These are phyloP conservation scores for Sclerotinia subarctica DNA, from an alignment of 2,329 filamentous ascomycete genomes.

Conservation along the genomic window DNA sequence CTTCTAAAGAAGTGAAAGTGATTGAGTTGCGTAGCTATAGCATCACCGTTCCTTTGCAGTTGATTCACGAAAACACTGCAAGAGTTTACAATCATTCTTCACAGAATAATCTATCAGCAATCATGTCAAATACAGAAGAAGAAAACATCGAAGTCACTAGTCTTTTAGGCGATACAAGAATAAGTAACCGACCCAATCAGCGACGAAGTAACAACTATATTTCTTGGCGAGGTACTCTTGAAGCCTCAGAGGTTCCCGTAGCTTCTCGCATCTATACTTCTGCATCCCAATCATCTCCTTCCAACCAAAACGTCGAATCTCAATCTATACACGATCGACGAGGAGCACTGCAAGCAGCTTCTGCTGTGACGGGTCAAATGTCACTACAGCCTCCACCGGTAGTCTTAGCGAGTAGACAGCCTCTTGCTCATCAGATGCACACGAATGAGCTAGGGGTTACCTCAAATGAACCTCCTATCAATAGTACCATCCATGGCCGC, in stretches of 20 bases:
- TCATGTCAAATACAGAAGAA: background rate
- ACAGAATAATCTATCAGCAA: background rate
- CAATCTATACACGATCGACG: background rate
- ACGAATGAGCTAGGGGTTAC: too few species aligned
- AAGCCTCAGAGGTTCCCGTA: background rate
- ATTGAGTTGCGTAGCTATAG: too few species aligned
- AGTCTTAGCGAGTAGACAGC: too few species aligned
- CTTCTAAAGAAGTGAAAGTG: too few species aligned
- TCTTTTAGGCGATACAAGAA: background rate
- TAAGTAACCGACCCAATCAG: background rate
- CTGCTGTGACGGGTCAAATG: too few species aligned
- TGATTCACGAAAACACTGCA: background rate
- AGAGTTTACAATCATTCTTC: background rate
- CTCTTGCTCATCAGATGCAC: too few species aligned
- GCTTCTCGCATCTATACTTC: background rate
- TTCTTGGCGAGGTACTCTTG: background rate
- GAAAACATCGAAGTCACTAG: background rate
- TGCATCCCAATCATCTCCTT: background rate
- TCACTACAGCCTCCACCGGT: too few species aligned
- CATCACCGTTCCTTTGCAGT: too few species aligned
- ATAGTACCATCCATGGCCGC: too few species aligned
- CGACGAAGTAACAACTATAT: background rate
- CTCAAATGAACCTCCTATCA: too few species aligned
- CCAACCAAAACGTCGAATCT: background rate
- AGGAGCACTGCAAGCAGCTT: too few species aligned